Evolutionary conservation across 2,329 filamentous ascomycete genomes (phyloP).

Genomic region (Zalaria sp.): DNA sequence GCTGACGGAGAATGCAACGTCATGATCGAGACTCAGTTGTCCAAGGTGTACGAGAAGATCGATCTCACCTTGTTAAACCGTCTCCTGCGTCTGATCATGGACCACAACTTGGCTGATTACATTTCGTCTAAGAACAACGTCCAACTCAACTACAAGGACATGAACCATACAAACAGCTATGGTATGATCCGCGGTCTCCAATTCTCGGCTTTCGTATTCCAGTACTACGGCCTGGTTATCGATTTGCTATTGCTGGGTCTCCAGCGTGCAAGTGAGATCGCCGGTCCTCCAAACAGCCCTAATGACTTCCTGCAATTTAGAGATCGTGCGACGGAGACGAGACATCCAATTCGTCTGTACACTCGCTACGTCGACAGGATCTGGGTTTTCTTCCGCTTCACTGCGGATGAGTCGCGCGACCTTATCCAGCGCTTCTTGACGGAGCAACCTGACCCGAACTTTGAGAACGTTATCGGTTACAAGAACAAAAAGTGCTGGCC

Average conservation of each 20-base stretch:
- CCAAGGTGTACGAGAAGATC: slow-evolving; percentile 99
- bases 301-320: slow-evolving; percentile 98
- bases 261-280: slow-evolving; percentile 94
- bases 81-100: slow-evolving; percentile 89
- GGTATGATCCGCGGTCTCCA: slow-evolving; percentile 96
- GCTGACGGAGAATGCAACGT: slow-evolving; percentile 94
- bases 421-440: slow-evolving; percentile 96
- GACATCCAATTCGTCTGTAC: slow-evolving; percentile 94
- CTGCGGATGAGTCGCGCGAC: slow-evolving; percentile 84
- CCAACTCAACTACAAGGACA: slow-evolving; percentile 97
- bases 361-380: slow-evolving; percentile 96
- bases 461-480: slow-evolving; percentile 98
- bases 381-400: slow-evolving; percentile 94
- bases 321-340: slow-evolving; percentile 79
- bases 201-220: slow-evolving; percentile 97
- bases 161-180: slow-evolving; percentile 99
- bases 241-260: slow-evolving; percentile 84
- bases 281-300: slow-evolving; percentile 79
- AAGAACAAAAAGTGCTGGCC: slow-evolving; percentile 99
- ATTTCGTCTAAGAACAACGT: slow-evolving; percentile 99
- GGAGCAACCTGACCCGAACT: slow-evolving; percentile 96
- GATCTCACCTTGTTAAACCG: slow-evolving; percentile 92
- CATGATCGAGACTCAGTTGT: slow-evolving; percentile 94
- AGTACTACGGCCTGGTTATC: slow-evolving; percentile 93
- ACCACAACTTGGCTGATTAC: slow-evolving; percentile 97